Evolutionary conservation across 192 early-diverging fungal species (phyloP).

Genomic region (Dissophora ornata): DNA sequence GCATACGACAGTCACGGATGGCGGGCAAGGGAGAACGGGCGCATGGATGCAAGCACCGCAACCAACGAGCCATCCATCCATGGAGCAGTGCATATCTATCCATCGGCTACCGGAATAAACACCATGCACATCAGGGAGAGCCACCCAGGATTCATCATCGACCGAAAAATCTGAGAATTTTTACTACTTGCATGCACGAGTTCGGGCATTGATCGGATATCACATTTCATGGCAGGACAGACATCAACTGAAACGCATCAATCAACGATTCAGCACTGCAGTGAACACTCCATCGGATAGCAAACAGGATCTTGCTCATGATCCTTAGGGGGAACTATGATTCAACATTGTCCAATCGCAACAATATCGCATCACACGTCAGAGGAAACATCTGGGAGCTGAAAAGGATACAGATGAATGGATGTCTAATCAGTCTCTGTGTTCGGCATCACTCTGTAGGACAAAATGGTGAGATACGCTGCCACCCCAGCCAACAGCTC

Average conservation of each 20-base stretch:
- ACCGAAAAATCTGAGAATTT: neutral
- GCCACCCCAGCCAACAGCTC: constrained; percentile 76
- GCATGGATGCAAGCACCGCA: neutral
- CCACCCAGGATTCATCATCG: neutral
- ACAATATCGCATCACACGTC: too few relatives aligned
- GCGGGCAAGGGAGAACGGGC: neutral
- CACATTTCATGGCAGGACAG: constrained; percentile 7
- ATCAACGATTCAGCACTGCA: too few relatives aligned
- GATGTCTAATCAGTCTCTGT: constrained; percentile 11
- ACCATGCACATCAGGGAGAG: neutral
- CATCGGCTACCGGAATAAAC: neutral
- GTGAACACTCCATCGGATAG: too few relatives aligned
- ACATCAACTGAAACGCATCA: neutral
- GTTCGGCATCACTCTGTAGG: constrained; percentile 14
- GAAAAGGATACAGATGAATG: too few relatives aligned
- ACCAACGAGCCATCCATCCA: constrained; percentile 1
- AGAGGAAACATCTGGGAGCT: too few relatives aligned
- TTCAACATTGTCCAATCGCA: neutral
- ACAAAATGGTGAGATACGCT: constrained; percentile 76
- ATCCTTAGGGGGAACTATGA: neutral
- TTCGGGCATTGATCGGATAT: too few relatives aligned
- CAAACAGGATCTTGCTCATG: too few relatives aligned
- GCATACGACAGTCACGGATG: constrained; percentile 25
- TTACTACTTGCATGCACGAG: neutral
- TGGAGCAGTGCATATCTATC: constrained; percentile 25